These are phyloP conservation scores for Penicillium olsonii DNA, from an alignment of 2,329 filamentous ascomycete species.

Conservation along the genomic window DNA sequence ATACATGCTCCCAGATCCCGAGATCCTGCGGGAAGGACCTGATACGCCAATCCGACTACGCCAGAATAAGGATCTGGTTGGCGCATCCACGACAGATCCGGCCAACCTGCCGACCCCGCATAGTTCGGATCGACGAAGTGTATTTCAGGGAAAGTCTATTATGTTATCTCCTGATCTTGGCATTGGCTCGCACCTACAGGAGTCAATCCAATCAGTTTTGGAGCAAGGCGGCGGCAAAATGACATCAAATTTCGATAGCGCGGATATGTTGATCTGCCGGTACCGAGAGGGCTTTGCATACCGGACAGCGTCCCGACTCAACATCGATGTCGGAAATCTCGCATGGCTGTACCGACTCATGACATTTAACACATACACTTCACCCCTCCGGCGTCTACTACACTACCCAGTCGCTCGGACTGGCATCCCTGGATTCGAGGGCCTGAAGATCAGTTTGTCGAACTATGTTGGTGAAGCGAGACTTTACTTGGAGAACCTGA, in stretches of 20 bases:
- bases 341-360: slow-evolving; percentile 94
- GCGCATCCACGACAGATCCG: slow-evolving; percentile 63
- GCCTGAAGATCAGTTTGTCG: slow-evolving; percentile 80
- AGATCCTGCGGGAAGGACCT: slow-evolving; percentile 66
- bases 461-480: slow-evolving; percentile 96
- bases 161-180: slow-evolving; percentile 75
- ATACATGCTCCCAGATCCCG: slow-evolving; percentile 82
- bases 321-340: slow-evolving; percentile 86
- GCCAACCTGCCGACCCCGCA: slow-evolving; percentile 39
- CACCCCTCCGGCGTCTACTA: slow-evolving; percentile 75
- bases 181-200: slow-evolving; percentile 66
- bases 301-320: slow-evolving; percentile 69
- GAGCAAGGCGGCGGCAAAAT: slow-evolving; percentile 69
- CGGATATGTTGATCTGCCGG: slow-evolving; percentile 83
- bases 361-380: slow-evolving; percentile 84
- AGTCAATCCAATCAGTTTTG: slow-evolving; percentile 72
- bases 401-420: slow-evolving; percentile 83
- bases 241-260: slow-evolving; percentile 64
- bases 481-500: slow-evolving; percentile 88
- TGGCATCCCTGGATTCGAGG: slow-evolving; percentile 77
- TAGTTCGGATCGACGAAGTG: slow-evolving; percentile 59
- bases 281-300: slow-evolving; percentile 83
- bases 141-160: slow-evolving; percentile 77
- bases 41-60: slow-evolving; percentile 60
- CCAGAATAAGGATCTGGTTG: slow-evolving; percentile 62